Evolutionary conservation across 2,329 filamentous ascomycete species (phyloP), one percentile per base, ranked within the genome.

Genomic region (Cladorrhinum sp.): DNA sequence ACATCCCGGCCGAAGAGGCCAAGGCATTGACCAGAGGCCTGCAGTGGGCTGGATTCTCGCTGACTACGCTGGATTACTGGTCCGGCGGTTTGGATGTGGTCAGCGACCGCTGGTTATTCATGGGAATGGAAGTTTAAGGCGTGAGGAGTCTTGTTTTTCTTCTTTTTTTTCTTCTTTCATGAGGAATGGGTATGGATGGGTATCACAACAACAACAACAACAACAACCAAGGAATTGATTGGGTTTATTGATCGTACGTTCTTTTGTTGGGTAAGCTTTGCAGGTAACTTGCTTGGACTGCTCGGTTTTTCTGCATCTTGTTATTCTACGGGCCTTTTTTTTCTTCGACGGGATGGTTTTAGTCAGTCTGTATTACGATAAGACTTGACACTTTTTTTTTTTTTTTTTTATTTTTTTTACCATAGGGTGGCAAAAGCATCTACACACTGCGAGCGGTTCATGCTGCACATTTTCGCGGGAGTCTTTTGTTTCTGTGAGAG

Each of bases 21-120:
- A 85, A 88, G 67, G 80, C 86, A 61, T 80, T 94, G 67, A 86
- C 89, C 70, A 91, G 89, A 74, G 93, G 92, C 70, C 83, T 97
- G 56, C 90, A 92, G 73, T 97, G 93, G 93, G 93, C 96, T 66
- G 93, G 93, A 59, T 96, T 96, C 72, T 90, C 91, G 72, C 83
- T 94, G 67, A 87, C 86, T 55, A 94, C 90, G 23, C 81, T 97
- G 49, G 88, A 92, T 67, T 83, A 86, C 68, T 96, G 92, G 88
- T 83, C 85, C 16, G 77, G 80, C 51, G 80, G 81, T 42, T 73
- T 82, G 58, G 85, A 90, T 65, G 82, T 88, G 57, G 86, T 89
- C 55, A 96, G 92, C 77, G 78, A 86, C 57, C 82, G 82, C 70
- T 97, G 93, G 93, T 75, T 96, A 62, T 92, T 96, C 73, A 86